Evolutionary conservation across 441 rosid genomes (phyloP), one percentile per base, ranked within the genome.

Genomic region (Arabidopsis lyrata): DNA sequence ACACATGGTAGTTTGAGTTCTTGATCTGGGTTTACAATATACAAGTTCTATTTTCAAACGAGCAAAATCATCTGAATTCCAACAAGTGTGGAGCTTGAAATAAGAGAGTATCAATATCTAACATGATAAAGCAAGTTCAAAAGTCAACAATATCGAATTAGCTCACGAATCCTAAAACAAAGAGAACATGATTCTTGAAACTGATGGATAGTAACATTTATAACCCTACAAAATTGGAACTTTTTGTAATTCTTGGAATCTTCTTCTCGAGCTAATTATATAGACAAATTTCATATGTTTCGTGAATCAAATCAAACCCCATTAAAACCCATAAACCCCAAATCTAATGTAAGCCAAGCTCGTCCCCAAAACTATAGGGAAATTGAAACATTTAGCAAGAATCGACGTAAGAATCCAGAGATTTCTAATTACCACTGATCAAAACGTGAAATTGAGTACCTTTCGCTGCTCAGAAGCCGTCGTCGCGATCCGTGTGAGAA

Each of bases 401-500:
- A 20, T 10, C 11, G 12, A 38, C 9, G 8, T 16, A 67, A 54
- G 22, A 55, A 31, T 18, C 44, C 22, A 18, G 5, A 53, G 6
- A 59, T 20, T 63, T 41, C 10, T 3, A 8, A 38, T 18, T 20
- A 66, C 24, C 6, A 0, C n/a, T 34, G 18, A 63, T 12, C 12
- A 60, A 11, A 13, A 62, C 38, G 45, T 42, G 20, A 49, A 75
- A 27, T 27, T 22, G 24, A 45, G 6, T 78, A 94, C 97, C 97
- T 89, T 86, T 78, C 57, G 83, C 55, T 61, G 71, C 75, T 60
- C 77, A 76, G 84, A 77, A 32, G 56, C 79, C 44, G 69, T 75
- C 11, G 2, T 29, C 7, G 24, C 86, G 78, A 76, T 66, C 84
- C 78, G 83, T 55, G 78, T 54, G 74, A 74, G 49, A 35, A 65